Evolutionary conservation across 2,329 filamentous ascomycete genomes (phyloP).

Genomic region (Plectosphaerella cucumerina): DNA sequence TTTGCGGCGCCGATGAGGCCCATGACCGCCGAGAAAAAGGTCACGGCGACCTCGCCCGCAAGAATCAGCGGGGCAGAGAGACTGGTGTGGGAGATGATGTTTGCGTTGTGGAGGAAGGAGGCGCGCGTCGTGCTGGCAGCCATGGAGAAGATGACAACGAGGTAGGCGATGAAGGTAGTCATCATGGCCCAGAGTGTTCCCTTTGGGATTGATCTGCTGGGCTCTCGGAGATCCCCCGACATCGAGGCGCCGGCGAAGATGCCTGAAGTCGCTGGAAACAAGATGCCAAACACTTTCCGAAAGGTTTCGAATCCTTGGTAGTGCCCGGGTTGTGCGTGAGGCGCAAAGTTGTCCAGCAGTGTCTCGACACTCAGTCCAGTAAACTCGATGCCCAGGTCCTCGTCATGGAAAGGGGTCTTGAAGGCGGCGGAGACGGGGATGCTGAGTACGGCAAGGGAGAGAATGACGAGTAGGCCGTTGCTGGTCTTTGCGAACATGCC

Average conservation of each 20-base stretch:
- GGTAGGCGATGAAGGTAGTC: slow-evolving; percentile 72
- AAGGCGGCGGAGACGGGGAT: slow-evolving; percentile 76
- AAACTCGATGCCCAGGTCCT: slow-evolving; percentile 62
- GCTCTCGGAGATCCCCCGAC: slow-evolving; percentile 80
- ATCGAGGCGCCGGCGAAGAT: slow-evolving; percentile 76
- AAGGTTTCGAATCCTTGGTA: slow-evolving; percentile 65
- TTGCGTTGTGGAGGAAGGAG: slow-evolving; percentile 70
- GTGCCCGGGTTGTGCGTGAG: slow-evolving; percentile 60
- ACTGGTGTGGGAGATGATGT: slow-evolving; percentile 78
- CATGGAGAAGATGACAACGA: slow-evolving; percentile 73
- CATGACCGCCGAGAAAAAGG: slow-evolving; percentile 83
- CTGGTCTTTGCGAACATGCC: slow-evolving; percentile 76
- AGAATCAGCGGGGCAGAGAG: slow-evolving; percentile 70
- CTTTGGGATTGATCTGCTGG: slow-evolving; percentile 78
- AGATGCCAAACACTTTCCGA: slow-evolving; percentile 77
- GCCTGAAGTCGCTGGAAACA: slow-evolving; percentile 65
- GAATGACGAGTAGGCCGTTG: slow-evolving; percentile 67
- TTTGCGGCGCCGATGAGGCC: slow-evolving; percentile 83
- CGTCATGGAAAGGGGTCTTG: slow-evolving; percentile 62
- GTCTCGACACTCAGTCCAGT: slow-evolving; percentile 73
- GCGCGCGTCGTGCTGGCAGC: slow-evolving; percentile 70
- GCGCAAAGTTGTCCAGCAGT: slow-evolving; percentile 68
- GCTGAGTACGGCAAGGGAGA: slow-evolving; percentile 71
- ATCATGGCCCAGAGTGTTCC: slow-evolving; percentile 77
- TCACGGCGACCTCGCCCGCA: slow-evolving; percentile 76